phyloP scores from a whole-genome alignment of 2,329 filamentous ascomycete species.

The Exserohilum turcica region DNA sequence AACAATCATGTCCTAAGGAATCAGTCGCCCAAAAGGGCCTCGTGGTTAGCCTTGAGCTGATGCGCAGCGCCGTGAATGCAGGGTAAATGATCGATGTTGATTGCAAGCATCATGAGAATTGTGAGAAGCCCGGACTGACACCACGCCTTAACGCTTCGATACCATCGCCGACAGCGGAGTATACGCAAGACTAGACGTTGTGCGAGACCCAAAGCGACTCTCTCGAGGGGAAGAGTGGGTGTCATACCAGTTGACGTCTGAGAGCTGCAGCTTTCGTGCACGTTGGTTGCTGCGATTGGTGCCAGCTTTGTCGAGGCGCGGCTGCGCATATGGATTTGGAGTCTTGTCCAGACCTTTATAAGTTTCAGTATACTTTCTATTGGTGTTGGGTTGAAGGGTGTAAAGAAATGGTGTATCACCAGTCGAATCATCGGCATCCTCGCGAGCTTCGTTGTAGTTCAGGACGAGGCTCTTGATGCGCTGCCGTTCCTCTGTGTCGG shows the following conservation, averaged over 20 bases:
- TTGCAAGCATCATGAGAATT: conserved; percentile 2
- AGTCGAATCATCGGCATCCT: conserved; percentile 69
- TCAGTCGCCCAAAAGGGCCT: conserved; percentile 33
- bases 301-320: conserved; percentile 61
- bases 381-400: conserved; percentile 51
- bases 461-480: conserved; percentile 97
- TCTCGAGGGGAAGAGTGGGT: conserved; percentile 28
- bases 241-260: conserved; percentile 94
- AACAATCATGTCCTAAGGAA: conserved; percentile 39
- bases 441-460: conserved; percentile 85
- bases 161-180: conserved; percentile 5
- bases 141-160: conserved; percentile 19
- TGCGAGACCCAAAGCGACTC: conserved; percentile 14
- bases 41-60: conserved; percentile 30
- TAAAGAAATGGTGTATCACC: conserved; percentile 64
- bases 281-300: conserved; percentile 76
- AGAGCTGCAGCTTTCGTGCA: conserved; percentile 87
- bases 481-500: conserved; percentile 94
- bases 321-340: conserved; percentile 51
- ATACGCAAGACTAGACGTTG: conserved; percentile 7
- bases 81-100: conserved; percentile 14
- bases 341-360: conserved; percentile 49
- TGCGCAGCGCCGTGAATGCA: conserved; percentile 4
- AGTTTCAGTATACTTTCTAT: conserved; percentile 54
- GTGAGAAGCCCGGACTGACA: conserved; percentile 11